Evolutionary conservation across 306 rosid genomes (phyloP).

Genomic region (Carpinus viminea): DNA sequence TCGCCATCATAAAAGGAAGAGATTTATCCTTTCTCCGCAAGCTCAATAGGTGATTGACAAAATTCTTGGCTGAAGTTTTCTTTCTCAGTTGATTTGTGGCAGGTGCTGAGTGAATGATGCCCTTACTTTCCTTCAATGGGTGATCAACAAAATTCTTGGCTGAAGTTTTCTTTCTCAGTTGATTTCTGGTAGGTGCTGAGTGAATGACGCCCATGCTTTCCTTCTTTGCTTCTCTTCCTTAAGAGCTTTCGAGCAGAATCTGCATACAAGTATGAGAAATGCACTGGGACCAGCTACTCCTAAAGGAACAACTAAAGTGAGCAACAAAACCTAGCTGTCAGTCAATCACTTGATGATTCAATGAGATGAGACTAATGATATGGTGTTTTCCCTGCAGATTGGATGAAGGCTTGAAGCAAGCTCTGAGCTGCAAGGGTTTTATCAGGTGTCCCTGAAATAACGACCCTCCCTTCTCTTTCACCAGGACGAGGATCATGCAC

Average conservation of each 20-base stretch:
- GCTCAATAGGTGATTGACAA: no score
- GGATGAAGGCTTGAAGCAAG: constrained; percentile 70
- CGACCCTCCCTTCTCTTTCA: constrained; percentile 53
- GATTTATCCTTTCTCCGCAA: no score
- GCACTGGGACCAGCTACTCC: neutral
- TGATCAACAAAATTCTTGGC: no score
- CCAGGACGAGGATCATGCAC: constrained; percentile 56
- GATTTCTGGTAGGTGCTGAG: no score
- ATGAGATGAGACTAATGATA: neutral
- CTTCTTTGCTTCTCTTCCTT: no score
- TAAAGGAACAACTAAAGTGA: neutral
- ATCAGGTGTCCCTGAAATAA: constrained; percentile 72
- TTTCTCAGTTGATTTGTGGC: no score
- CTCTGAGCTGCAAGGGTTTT: constrained; percentile 67
- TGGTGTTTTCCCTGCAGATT: constrained; percentile 29
- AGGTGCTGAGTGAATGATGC: no score
- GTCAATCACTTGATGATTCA: neutral
- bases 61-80: no score
- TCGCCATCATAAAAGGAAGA: no score
- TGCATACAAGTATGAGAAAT: neutral
- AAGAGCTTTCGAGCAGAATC: neutral
- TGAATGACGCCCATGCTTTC: no score
- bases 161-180: no score
- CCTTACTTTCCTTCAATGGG: no score
- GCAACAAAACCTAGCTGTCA: neutral